These are phyloP conservation scores for Solanum chacoense DNA, from an alignment of 305 asterid genomes.

Conservation along the genomic window DNA sequence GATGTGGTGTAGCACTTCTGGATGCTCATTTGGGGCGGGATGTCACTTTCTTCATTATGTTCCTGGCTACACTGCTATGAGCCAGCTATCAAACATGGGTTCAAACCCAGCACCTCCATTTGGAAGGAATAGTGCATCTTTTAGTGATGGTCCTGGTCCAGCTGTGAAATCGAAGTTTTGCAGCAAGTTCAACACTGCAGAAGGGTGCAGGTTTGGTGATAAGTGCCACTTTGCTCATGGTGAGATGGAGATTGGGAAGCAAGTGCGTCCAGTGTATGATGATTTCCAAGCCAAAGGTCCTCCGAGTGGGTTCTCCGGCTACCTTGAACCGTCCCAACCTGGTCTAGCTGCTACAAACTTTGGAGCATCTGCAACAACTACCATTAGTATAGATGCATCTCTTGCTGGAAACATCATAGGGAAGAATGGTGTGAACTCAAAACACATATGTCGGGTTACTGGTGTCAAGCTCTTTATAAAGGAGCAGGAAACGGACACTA, in stretches of 20 bases:
- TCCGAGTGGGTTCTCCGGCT: constrained; percentile 20
- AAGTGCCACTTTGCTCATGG: constrained; percentile 47
- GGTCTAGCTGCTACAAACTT: neutral
- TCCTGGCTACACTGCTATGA: constrained; percentile 46
- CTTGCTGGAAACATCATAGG: constrained; percentile 42
- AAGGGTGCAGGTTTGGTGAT: constrained; percentile 46
- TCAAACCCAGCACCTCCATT: constrained; percentile 11
- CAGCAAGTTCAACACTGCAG: constrained; percentile 43
- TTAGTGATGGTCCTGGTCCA: constrained; percentile 26
- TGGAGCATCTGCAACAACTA: constrained; percentile 31
- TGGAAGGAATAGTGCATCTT: constrained; percentile 10
- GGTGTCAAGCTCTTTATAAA: constrained; percentile 39
- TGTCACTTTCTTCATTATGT: constrained; percentile 26
- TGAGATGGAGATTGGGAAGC: constrained; percentile 34
- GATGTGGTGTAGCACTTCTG: constrained; percentile 4
- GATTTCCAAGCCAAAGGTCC: constrained; percentile 22
- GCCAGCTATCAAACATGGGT: constrained; percentile 34
- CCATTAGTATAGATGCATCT: constrained; percentile 38
- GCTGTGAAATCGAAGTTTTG: constrained; percentile 32
- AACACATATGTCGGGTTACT: constrained; percentile 30
- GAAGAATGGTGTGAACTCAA: constrained; percentile 35
- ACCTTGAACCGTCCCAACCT: constrained; percentile 20
- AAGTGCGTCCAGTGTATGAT: constrained; percentile 16
- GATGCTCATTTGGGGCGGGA: constrained; percentile 40
- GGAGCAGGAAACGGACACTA: constrained; percentile 42